Evolutionary conservation across 2,329 filamentous ascomycete genomes (phyloP).

Genomic region (Cryphonectria radicalis): DNA sequence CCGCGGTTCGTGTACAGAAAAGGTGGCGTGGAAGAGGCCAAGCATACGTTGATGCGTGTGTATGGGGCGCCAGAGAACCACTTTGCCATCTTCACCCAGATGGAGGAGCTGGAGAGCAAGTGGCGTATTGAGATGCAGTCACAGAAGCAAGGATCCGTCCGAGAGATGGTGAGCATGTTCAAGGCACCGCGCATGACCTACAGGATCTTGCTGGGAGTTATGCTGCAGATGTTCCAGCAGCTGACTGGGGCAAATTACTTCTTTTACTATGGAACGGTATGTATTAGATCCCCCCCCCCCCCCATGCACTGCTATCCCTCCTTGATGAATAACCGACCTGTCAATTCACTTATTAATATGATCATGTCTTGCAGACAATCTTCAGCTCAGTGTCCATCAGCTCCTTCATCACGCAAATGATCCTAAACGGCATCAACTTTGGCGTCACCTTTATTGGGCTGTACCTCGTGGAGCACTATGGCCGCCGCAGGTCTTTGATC

Average conservation of each 20-base stretch:
- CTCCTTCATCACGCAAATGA: conserved; percentile 69
- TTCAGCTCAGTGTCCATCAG: conserved; percentile 54
- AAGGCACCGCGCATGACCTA: conserved; percentile 67
- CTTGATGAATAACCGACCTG: too few species aligned
- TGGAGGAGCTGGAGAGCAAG: conserved; percentile 59
- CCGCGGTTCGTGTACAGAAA: conserved; percentile 55
- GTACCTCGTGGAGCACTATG: conserved; percentile 71
- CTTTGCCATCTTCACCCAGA: conserved; percentile 51
- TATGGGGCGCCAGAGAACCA: conserved; percentile 51
- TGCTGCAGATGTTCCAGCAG: conserved; percentile 69
- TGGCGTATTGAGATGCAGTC: conserved; percentile 51
- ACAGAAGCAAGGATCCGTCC: conserved; percentile 44
- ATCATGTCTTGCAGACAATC: conserved; percentile 39
- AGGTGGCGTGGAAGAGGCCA: conserved; percentile 52
- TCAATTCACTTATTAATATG: conserved; percentile 39
- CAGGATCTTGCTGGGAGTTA: conserved; percentile 62
- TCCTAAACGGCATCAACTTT: conserved; percentile 70
- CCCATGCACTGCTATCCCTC: not conserved
- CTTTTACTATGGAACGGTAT: conserved; percentile 63
- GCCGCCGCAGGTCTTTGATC: conserved; percentile 66
- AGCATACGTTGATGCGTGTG: conserved; percentile 51
- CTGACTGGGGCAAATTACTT: conserved; percentile 67
- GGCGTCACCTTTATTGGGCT: conserved; percentile 68
- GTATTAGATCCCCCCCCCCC: not conserved
- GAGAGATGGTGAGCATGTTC: conserved; percentile 63